These are phyloP conservation scores for Solanum sejunctum DNA, from an alignment of 257 asterid genomes.

Conservation along the genomic window DNA sequence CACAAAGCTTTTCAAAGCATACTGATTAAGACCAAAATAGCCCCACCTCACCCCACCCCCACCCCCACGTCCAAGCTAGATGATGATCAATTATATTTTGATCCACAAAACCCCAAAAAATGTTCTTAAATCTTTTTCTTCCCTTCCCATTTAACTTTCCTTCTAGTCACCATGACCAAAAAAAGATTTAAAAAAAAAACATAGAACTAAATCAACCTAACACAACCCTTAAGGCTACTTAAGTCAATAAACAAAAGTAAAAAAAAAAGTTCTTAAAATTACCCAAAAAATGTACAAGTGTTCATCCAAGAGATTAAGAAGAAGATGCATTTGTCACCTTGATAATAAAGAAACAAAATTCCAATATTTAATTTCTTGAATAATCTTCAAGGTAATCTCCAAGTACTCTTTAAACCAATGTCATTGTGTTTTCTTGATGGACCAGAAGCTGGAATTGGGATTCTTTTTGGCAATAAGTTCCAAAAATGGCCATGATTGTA, in stretches of 20 bases:
- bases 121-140: background rate
- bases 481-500: constrained; percentile 21
- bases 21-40: background rate
- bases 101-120: background rate
- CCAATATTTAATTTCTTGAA: background rate
- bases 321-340: background rate
- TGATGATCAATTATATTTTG: background rate
- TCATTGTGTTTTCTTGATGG: constrained; percentile 68
- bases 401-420: constrained; percentile 38
- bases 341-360: background rate
- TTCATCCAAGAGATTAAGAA: background rate
- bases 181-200: background rate
- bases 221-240: background rate
- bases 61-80: background rate
- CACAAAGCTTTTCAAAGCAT: background rate
- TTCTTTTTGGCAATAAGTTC: constrained; percentile 50
- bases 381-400: constrained; percentile 25
- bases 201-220: background rate
- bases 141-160: background rate
- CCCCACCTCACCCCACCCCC: background rate
- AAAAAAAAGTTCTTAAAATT: background rate
- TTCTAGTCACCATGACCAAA: background rate
- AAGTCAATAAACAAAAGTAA: background rate
- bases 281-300: background rate
- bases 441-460: constrained; percentile 49